Conservation (phyloP, 345 rosid genomes). For the Salix purpurea region DNA sequence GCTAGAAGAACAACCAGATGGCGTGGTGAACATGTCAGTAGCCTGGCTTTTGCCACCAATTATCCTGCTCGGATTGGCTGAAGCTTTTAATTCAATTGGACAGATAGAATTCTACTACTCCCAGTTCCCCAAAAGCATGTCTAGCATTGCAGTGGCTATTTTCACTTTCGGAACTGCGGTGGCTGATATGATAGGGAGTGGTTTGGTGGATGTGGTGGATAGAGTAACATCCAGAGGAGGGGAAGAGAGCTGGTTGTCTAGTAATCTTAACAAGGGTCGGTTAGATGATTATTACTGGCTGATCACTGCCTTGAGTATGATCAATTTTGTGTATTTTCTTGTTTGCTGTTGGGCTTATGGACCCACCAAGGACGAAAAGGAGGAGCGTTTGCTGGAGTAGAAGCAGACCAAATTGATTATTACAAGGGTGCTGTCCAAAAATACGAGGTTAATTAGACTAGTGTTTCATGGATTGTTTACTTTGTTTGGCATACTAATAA, state of each 20-base stretch:
- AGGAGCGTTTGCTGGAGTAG: neutral
- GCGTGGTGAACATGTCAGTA: neutral
- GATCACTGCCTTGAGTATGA: neutral
- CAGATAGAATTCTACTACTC: slow-evolving; percentile 25
- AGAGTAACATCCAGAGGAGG: slow-evolving; percentile 5
- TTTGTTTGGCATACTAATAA: too few relatives aligned
- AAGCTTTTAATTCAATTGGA: slow-evolving; percentile 20
- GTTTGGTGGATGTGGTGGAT: slow-evolving; percentile 10
- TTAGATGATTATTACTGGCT: slow-evolving; percentile 22
- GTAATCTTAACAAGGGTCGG: slow-evolving; percentile 21
- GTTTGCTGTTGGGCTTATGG: slow-evolving; percentile 18
- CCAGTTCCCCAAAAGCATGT: slow-evolving; percentile 25
- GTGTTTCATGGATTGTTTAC: too few relatives aligned
- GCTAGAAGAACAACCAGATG: neutral
- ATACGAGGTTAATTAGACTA: too few relatives aligned
- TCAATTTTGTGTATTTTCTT: slow-evolving; percentile 16
- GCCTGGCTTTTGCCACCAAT: neutral
- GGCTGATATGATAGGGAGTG: slow-evolving; percentile 4
- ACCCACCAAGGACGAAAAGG: neutral
- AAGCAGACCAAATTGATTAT: neutral
- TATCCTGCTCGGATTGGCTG: slow-evolving; percentile 15
- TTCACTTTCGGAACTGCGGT: slow-evolving; percentile 10
- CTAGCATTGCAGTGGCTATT: slow-evolving; percentile 18
- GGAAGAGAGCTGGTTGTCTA: slow-evolving; percentile 20
- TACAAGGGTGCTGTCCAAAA: too few relatives aligned